phyloP scores from a whole-genome alignment of 805 yeast genomes.

The Pichia insulana region DNA sequence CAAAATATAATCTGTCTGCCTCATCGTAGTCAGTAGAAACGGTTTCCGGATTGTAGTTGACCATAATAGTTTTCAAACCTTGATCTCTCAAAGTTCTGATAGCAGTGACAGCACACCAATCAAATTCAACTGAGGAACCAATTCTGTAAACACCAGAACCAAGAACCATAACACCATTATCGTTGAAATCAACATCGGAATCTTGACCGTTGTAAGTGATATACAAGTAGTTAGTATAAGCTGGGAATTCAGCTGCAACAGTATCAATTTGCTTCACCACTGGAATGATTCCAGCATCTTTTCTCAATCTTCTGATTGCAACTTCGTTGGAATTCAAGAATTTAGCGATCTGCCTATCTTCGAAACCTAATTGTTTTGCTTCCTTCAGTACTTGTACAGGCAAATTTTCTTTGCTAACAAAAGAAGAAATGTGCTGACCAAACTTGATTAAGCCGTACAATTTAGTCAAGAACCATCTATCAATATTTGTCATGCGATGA shows the following conservation, averaged over 20 bases:
- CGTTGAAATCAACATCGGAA: constrained; percentile 81
- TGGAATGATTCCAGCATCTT: constrained; percentile 80
- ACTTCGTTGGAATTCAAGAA: constrained; percentile 85
- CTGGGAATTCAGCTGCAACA: constrained; percentile 98
- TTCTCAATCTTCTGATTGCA: constrained; percentile 82
- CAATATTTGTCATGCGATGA: constrained; percentile 85
- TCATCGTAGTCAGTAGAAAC: constrained; percentile 98
- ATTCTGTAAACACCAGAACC: constrained; percentile 99
- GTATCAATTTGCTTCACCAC: constrained; percentile 96
- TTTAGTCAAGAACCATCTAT: constrained; percentile 93
- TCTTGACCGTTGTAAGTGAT: constrained; percentile 89
- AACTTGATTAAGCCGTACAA: constrained; percentile 66
- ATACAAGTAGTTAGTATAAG: constrained; percentile 87
- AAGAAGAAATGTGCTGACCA: constrained; percentile 52
- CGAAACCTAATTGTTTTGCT: constrained; percentile 95
- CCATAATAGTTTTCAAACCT: constrained; percentile 88
- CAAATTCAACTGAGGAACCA: constrained; percentile 97
- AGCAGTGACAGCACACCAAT: constrained; percentile 98
- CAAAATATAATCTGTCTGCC: constrained; percentile 93
- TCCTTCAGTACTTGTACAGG: constrained; percentile 59
- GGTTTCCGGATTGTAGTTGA: constrained; percentile 97
- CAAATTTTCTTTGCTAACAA: constrained; percentile 48
- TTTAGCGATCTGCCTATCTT: constrained; percentile 91
- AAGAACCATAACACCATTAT: constrained; percentile 88
- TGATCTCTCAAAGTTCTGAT: constrained; percentile 85